Conservation (phyloP, 495 filamentous ascomycete species). For the Penicillium verhagenii region DNA sequence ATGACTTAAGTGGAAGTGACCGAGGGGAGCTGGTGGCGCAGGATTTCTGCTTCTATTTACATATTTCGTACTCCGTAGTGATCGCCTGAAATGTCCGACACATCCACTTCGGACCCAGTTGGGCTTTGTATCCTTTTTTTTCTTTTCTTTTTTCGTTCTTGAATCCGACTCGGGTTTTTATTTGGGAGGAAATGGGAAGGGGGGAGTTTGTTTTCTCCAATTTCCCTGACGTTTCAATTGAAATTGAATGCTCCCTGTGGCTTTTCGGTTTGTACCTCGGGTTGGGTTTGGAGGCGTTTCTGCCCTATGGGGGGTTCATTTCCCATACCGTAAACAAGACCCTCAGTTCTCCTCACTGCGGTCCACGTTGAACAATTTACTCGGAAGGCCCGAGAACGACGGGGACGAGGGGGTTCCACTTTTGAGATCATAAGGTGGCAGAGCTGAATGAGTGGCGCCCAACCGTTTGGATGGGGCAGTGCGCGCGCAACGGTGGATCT, state of each 20-base stretch:
- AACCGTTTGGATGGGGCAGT: conserved; percentile 18
- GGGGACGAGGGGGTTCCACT: conserved; percentile 15
- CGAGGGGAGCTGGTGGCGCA: conserved; percentile 14
- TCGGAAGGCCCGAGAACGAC: conserved; percentile 22
- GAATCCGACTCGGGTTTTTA: too few relatives aligned
- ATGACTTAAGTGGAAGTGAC: conserved; percentile 26
- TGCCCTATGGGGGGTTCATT: too few relatives aligned
- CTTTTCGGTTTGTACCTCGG: neutral
- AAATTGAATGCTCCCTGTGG: neutral
- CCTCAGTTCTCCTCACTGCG: too few relatives aligned
- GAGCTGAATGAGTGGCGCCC: conserved; percentile 22
- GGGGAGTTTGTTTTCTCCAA: too few relatives aligned
- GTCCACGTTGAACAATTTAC: too few relatives aligned
- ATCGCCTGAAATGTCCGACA: conserved; percentile 26
- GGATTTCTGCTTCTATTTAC: too few relatives aligned
- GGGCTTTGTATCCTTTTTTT: too few relatives aligned
- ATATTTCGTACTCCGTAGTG: conserved; percentile 5
- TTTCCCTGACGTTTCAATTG: too few relatives aligned
- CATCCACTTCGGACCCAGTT: conserved; percentile 18
- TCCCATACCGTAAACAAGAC: too few relatives aligned
- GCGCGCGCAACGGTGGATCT: conserved; percentile 18
- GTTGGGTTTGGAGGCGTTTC: neutral
- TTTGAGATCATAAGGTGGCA: too few relatives aligned
- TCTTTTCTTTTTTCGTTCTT: conserved; percentile 6
- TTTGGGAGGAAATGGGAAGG: too few relatives aligned